Base-by-base conservation (phyloP, 2,329 filamentous ascomycete genomes). In the Botrytis hyacinthi region DNA sequence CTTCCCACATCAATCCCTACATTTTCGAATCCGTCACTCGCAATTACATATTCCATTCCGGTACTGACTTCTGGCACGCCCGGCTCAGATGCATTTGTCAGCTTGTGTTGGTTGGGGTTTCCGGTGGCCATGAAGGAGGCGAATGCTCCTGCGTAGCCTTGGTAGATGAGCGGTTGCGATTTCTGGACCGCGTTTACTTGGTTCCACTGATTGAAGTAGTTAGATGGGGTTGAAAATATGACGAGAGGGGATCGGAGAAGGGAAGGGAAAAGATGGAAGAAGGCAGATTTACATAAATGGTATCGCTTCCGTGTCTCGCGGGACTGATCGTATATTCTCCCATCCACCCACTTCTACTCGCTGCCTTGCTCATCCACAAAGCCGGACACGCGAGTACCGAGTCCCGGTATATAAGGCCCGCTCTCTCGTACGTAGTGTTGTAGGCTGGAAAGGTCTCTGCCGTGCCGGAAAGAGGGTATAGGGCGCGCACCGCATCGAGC, bases 291-390 rank as follows among this genome's bases (percentile, higher is more conserved):
- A 88, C 86, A 79, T 87, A 90, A 62, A 84, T 83, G 8, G 85
- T 87, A 79, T 91, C 89, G 73, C 84, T 86, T 0, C 85, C 89
- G 79, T 91, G 89, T 74, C 84, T 87, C 0, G 89, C 88, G 0
- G 89, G 89, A 10, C 82, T 78, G 70, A 90, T 90, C 0, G 85
- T 87, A 76, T 91, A 91, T 79, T 91, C 87, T 2, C 86, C 86
- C 35, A 90, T 54, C 82, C 86, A 91, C 3, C 86, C 84, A 1
- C 82, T 82, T 26, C 79, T 79, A 1, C 80, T 78, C 1, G 87
- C 85, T 3, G 83, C 82, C 4, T 80, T 80, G 0, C 86, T 83
- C 74, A 87, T 83, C 89, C 88, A 91, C 46, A 72, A n/a, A 3
- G 85, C 85, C 0, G 89, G 89, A 79, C 89, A 91, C 0, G 88